A percentile compares a stretch with the other conserved stretches of the same genome.
phyloP scores from a whole-genome alignment of 1,139 yeast species.

The Saccharomyces hybrid region DNA sequence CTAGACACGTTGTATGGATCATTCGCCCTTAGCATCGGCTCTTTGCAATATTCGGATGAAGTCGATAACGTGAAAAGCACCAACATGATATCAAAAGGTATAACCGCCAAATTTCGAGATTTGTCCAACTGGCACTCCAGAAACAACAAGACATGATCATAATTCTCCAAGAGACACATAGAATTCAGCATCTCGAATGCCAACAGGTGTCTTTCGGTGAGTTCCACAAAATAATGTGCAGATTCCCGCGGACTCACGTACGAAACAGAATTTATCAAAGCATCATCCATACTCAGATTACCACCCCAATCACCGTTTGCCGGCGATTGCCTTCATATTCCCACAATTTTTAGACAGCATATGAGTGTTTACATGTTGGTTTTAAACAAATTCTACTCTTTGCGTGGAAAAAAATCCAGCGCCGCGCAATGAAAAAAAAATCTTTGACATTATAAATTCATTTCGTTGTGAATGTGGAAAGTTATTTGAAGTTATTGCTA shows the following conservation, averaged over 20 bases:
- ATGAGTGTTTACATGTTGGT: not conserved
- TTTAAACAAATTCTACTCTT: not conserved
- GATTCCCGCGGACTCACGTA: slow-evolving; percentile 3
- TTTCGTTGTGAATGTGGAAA: not conserved
- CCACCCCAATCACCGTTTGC: slow-evolving; percentile 2
- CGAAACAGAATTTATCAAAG: not conserved
- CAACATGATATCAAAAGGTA: slow-evolving; percentile 27
- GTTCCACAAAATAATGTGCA: slow-evolving; percentile 25
- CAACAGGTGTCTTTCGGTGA: slow-evolving; percentile 16
- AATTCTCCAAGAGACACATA: slow-evolving; percentile 22
- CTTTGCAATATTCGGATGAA: slow-evolving; percentile 19
- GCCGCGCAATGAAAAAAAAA: slow-evolving; percentile 2
- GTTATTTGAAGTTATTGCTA: not conserved
- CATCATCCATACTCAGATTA: slow-evolving; percentile 1
- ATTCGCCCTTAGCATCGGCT: slow-evolving; percentile 11
- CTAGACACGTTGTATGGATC: slow-evolving; percentile 25
- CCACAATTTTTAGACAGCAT: not conserved
- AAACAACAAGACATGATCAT: slow-evolving; percentile 21
- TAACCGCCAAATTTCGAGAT: slow-evolving; percentile 10
- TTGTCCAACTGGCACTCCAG: slow-evolving; percentile 18
- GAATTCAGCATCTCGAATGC: slow-evolving; percentile 27
- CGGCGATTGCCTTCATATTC: not conserved
- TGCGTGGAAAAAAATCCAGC: not conserved
- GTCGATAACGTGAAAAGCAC: slow-evolving; percentile 25
- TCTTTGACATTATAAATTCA: slow-evolving; percentile 4